These are phyloP conservation scores for Penicillium freii DNA, from an alignment of 2,329 filamentous ascomycete genomes.

Conservation along the genomic window DNA sequence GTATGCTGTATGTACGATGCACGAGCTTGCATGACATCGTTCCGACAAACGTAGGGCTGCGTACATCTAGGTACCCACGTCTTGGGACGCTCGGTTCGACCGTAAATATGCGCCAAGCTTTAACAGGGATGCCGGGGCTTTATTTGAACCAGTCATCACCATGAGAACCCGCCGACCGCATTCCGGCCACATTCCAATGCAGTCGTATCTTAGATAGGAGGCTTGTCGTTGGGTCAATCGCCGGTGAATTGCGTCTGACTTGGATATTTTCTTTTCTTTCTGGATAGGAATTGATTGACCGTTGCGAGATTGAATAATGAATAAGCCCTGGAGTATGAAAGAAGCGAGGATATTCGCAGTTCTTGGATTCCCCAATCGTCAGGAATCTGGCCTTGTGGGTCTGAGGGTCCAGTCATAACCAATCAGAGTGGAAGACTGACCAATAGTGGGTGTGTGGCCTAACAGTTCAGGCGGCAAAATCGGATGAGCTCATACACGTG, in stretches of 20 bases:
- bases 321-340: not conserved
- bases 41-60: conserved; percentile 3
- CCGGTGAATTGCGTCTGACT: not conserved
- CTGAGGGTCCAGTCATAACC: not conserved
- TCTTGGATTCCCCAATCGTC: not conserved
- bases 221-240: not conserved
- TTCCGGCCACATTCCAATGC: conserved; percentile 21
- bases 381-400: conserved; percentile 14
- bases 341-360: not conserved
- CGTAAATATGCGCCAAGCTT: conserved; percentile 5
- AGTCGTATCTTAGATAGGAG: conserved; percentile 10
- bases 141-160: conserved; percentile 19
- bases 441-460: conserved; percentile 5
- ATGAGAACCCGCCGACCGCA: conserved; percentile 22
- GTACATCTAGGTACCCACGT: not conserved
- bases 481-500: conserved; percentile 27
- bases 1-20: not conserved
- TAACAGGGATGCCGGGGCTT: conserved; percentile 11
- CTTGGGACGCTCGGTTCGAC: not conserved
- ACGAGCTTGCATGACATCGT: not conserved
- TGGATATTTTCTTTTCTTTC: not conserved
- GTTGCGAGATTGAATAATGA: conserved; percentile 1
- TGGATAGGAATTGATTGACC: not conserved
- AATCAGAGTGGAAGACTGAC: conserved; percentile 2
- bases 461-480: conserved; percentile 3